These are phyloP conservation scores for Truncatella angustata DNA, from an alignment of 2,329 filamentous ascomycete genomes.

Conservation along the genomic window DNA sequence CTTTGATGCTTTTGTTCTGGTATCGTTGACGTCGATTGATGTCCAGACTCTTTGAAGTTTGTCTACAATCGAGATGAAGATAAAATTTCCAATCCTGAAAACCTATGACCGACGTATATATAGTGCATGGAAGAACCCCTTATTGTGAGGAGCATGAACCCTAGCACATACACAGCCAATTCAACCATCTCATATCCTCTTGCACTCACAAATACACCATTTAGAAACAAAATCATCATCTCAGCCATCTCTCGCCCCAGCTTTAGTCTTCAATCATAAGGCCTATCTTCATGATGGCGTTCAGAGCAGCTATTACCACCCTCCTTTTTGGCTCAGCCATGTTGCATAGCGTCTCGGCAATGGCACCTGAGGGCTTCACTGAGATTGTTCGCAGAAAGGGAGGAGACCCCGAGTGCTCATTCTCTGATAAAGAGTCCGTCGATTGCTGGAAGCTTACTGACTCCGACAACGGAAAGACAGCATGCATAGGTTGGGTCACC, in stretches of 20 bases:
- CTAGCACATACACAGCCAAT: neutral
- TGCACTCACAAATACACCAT: neutral
- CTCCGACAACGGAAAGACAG: neutral
- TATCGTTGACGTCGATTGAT: neutral
- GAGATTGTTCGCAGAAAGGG: neutral
- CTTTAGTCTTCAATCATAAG: neutral
- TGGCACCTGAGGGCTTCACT: neutral
- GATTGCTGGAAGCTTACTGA: constrained; percentile 1
- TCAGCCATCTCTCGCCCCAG: neutral
- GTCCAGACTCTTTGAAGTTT: neutral
- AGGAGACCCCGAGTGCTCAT: neutral
- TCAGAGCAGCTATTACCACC: neutral
- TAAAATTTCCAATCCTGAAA: neutral
- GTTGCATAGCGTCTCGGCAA: neutral
- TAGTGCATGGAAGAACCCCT: neutral
- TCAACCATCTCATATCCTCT: neutral
- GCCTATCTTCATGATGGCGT: neutral
- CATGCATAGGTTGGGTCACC: neutral
- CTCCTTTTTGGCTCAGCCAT: neutral
- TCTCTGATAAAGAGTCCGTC: neutral
- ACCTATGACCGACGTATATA: neutral
- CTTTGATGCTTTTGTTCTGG: neutral
- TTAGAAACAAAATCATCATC: neutral
- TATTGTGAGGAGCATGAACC: neutral
- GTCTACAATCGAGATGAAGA: neutral